Percentiles rank a stretch among this genome's conserved stretches.
Evolutionary conservation across 306 rosid genomes (phyloP).

Genomic region (Heteromeles arbutifolia): DNA sequence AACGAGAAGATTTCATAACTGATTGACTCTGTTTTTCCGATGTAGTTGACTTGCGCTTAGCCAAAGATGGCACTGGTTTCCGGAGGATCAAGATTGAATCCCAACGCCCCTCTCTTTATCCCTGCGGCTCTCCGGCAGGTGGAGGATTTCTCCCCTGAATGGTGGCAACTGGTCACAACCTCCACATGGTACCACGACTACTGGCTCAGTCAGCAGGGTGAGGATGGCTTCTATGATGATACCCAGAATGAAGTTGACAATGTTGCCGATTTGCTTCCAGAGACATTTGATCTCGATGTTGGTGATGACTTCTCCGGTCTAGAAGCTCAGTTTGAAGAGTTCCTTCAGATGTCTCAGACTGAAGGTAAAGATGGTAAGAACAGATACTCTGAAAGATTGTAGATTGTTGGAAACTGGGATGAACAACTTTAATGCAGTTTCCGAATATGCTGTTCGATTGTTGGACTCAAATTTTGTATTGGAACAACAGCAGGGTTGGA

Average conservation of each 20-base stretch:
- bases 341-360: constrained; percentile 38
- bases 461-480: not conserved
- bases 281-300: constrained; percentile 61
- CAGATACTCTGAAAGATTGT: not conserved
- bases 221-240: constrained; percentile 33
- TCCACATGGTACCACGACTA: constrained; percentile 73
- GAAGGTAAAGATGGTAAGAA: constrained; percentile 28
- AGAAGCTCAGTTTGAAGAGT: constrained; percentile 77
- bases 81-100: constrained; percentile 70
- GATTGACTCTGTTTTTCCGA: not conserved
- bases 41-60: not conserved
- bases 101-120: constrained; percentile 73
- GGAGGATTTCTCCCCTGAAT: constrained; percentile 92
- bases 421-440: not conserved
- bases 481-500: constrained; percentile 11
- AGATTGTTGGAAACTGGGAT: not conserved
- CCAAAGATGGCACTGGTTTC: constrained; percentile 60
- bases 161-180: constrained; percentile 89
- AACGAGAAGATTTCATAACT: not conserved
- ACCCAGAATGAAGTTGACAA: constrained; percentile 28
- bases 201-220: constrained; percentile 79
- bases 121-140: constrained; percentile 77
- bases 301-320: constrained; percentile 41
- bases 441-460: not conserved
- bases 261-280: constrained; percentile 57